These are phyloP conservation scores for Ophiostoma tasmaniense DNA, from an alignment of 2,329 filamentous ascomycete genomes.

Conservation along the genomic window DNA sequence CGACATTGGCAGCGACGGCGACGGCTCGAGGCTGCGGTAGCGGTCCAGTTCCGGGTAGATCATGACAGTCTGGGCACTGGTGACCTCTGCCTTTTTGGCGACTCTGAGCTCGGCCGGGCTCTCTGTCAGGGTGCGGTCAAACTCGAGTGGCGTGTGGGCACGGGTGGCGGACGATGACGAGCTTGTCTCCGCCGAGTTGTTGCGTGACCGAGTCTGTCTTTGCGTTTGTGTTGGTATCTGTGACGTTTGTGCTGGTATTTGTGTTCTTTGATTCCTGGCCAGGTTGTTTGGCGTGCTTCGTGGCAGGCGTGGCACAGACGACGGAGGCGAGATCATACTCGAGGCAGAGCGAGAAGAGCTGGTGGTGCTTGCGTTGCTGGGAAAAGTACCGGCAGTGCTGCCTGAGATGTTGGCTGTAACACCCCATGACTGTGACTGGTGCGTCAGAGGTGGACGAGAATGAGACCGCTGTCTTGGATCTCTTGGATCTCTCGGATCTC, in stretches of 20 bases:
- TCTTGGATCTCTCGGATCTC: too few species aligned
- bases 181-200: conserved; percentile 31
- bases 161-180: conserved; percentile 37
- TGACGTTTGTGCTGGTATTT: background rate
- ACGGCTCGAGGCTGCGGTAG: conserved; percentile 42
- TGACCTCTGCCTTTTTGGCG: conserved; percentile 35
- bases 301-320: background rate
- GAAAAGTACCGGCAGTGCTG: conserved; percentile 24
- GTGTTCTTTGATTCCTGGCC: background rate
- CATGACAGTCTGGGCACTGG: conserved; percentile 34
- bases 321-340: conserved; percentile 25
- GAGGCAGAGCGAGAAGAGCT: conserved; percentile 11
- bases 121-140: conserved; percentile 35
- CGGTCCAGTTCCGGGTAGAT: conserved; percentile 55
- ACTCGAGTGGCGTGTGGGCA: conserved; percentile 31
- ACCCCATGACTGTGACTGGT: conserved; percentile 36
- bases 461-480: conserved; percentile 15
- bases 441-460: conserved; percentile 31
- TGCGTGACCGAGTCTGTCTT: conserved; percentile 31
- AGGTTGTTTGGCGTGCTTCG: background rate
- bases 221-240: conserved; percentile 24
- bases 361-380: conserved; percentile 3
- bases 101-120: conserved; percentile 38
- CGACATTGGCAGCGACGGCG: conserved; percentile 17
- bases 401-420: conserved; percentile 24